Evolutionary conservation across 192 early-diverging fungal genomes (phyloP).

Genomic region (Backusella tuberculispora): DNA sequence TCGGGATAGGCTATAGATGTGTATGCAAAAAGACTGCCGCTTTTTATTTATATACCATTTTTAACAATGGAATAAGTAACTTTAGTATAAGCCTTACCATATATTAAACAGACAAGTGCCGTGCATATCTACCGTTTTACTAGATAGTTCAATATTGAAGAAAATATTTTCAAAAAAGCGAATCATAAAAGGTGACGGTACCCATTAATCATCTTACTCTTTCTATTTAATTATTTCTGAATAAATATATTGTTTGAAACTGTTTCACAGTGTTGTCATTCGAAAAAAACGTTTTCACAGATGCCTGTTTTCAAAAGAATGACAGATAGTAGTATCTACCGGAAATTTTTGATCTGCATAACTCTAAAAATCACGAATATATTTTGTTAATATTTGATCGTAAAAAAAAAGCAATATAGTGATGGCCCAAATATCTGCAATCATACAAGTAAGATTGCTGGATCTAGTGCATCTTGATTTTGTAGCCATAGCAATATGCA

Average conservation of each 20-base stretch:
- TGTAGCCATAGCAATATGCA: no score
- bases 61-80: constrained; percentile 55
- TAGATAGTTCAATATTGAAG: constrained; percentile 71
- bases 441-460: no score
- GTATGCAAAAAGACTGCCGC: no score
- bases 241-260: constrained; percentile 32
- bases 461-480: no score
- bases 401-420: background rate
- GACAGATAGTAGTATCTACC: constrained; percentile 67
- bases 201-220: background rate
- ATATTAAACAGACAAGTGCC: constrained; percentile 70
- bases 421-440: no score
- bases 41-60: constrained; percentile 8
- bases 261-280: constrained; percentile 81
- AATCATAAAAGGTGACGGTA: constrained; percentile 68
- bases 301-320: constrained; percentile 62
- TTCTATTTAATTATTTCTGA: background rate
- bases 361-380: constrained; percentile 53
- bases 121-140: constrained; percentile 80
- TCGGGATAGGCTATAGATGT: constrained; percentile 80
- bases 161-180: constrained; percentile 77
- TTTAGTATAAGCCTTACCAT: constrained; percentile 69
- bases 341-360: constrained; percentile 49
- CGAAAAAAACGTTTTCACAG: constrained; percentile 80
- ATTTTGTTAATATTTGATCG: constrained; percentile 44